Percentiles rank a stretch among this genome's conserved stretches.
Evolutionary conservation across 192 early-diverging fungal genomes (phyloP).

Genomic region (Coemansia sp.): DNA sequence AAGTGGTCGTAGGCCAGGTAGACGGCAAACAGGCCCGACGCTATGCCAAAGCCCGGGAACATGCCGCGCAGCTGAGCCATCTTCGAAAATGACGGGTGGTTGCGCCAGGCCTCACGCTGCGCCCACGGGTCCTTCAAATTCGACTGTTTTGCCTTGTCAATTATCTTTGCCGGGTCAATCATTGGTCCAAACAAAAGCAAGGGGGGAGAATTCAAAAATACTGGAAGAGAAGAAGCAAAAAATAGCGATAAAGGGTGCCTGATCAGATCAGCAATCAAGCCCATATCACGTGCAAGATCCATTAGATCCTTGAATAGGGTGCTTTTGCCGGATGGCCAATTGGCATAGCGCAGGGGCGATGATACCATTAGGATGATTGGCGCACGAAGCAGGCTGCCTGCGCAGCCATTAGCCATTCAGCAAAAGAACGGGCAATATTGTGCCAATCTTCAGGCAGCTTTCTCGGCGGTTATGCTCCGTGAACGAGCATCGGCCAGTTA

Average conservation of each 20-base stretch:
- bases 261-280: conserved; percentile 2
- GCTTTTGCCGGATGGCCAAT: not conserved
- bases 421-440: too few species aligned
- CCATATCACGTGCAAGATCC: not conserved
- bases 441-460: too few species aligned
- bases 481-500: too few species aligned
- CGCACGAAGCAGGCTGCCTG: not conserved
- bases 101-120: conserved; percentile 70
- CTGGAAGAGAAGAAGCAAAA: not conserved
- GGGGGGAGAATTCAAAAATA: not conserved
- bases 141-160: conserved; percentile 36
- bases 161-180: conserved; percentile 49
- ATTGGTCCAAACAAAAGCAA: conserved; percentile 12
- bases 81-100: conserved; percentile 66
- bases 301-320: not conserved
- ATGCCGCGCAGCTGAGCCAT: conserved; percentile 60
- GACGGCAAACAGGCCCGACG: conserved; percentile 70
- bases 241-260: not conserved
- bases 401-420: too few species aligned
- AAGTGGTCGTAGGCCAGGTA: conserved; percentile 68
- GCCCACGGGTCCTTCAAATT: conserved; percentile 72
- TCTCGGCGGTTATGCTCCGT: too few species aligned
- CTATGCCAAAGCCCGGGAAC: conserved; percentile 76
- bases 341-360: not conserved
- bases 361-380: not conserved